Evolutionary conservation across 331 rosid genomes (phyloP).

Genomic region (Quercus phellos): DNA sequence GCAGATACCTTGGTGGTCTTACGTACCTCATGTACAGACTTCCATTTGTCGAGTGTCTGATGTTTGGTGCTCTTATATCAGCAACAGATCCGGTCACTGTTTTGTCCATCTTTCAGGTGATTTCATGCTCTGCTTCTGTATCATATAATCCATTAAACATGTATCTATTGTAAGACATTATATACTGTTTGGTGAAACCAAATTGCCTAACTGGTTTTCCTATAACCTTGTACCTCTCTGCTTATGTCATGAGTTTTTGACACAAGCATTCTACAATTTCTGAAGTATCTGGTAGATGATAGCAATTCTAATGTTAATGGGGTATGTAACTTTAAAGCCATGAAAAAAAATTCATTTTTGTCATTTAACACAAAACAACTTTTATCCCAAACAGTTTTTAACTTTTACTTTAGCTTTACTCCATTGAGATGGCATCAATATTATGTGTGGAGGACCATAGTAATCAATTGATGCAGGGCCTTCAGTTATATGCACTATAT

Average conservation of each 20-base stretch:
- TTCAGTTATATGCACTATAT: no score
- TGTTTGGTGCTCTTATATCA: slow-evolving; percentile 97
- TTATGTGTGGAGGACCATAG: no score
- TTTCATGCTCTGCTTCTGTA: neutral
- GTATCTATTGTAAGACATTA: neutral
- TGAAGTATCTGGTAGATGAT: no score
- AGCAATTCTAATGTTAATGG: no score
- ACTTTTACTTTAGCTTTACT: neutral
- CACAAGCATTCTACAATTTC: neutral
- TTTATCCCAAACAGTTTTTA: neutral
- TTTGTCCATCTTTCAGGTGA: slow-evolving; percentile 92
- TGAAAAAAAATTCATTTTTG: no score
- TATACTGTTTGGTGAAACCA: slow-evolving; percentile 2
- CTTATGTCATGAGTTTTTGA: neutral
- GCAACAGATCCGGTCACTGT: slow-evolving; percentile 98
- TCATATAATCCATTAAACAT: neutral
- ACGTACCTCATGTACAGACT: slow-evolving; percentile 73
- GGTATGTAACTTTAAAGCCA: no score
- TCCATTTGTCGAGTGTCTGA: slow-evolving; percentile 91
- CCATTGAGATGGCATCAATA: no score
- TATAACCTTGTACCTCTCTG: neutral
- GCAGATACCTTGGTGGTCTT: slow-evolving; percentile 93
- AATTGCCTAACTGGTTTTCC: slow-evolving; percentile 8
- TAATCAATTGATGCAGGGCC: no score
- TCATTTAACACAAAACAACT: no score